Conservation (phyloP, 257 asterid genomes). For the Solanum appendiculatum region DNA sequence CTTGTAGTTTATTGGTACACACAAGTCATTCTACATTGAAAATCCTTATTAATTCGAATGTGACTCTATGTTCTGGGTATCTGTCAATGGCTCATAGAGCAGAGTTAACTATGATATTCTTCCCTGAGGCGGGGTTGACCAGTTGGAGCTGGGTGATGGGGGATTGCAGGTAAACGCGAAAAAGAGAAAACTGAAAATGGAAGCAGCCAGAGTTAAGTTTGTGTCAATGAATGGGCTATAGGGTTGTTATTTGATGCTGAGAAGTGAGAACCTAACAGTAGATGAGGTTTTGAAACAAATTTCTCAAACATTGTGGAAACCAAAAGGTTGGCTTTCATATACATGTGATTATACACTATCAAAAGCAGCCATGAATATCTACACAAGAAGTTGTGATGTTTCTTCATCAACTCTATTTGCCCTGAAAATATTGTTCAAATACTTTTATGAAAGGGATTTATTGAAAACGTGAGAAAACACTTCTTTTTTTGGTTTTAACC, state of each 20-base stretch:
- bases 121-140: not conserved
- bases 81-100: not conserved
- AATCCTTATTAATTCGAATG: not conserved
- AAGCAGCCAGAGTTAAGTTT: not conserved
- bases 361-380: too few relatives aligned
- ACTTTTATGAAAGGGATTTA: too few relatives aligned
- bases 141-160: not conserved
- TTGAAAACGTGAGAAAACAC: not conserved
- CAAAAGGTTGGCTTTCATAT: too few relatives aligned
- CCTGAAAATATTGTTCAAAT: too few relatives aligned
- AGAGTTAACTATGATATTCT: not conserved
- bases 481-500: not conserved
- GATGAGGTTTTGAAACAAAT: too few relatives aligned
- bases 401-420: too few relatives aligned
- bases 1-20: not conserved
- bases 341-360: too few relatives aligned
- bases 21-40: not conserved
- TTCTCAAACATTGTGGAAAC: too few relatives aligned
- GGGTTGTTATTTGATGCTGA: not conserved
- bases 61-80: not conserved
- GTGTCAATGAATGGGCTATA: not conserved
- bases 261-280: not conserved
- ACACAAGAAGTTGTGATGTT: too few relatives aligned
- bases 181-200: not conserved
- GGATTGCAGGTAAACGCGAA: not conserved